Percentiles rank a stretch among this genome's conserved stretches.
These are phyloP conservation scores for Oryza meridionalis DNA, from an alignment of 176 grass and related monocot genomes.

Conservation along the genomic window DNA sequence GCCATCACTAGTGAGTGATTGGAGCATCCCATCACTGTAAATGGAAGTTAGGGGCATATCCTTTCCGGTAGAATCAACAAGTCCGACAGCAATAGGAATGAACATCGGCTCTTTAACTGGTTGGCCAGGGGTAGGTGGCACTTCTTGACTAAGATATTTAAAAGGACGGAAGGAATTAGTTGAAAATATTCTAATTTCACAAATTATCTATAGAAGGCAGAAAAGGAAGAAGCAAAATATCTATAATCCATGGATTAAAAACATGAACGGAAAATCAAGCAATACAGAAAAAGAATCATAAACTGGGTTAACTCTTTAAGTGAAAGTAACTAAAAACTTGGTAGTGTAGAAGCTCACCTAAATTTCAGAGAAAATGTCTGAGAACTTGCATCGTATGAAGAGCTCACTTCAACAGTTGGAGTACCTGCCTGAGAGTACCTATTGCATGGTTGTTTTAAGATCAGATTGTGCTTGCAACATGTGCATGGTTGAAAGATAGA, in stretches of 20 bases:
- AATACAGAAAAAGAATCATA: constrained; percentile 15
- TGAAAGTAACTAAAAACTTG: constrained; percentile 8
- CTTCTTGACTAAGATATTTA: constrained; percentile 72
- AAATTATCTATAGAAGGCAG: neutral
- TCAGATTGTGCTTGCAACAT: constrained; percentile 24
- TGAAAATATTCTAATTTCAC: constrained; percentile 24
- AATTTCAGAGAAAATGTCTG: constrained; percentile 79
- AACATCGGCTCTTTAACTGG: constrained; percentile 84
- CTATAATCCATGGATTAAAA: neutral
- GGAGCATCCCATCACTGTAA: constrained; percentile 66
- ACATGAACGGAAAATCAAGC: neutral
- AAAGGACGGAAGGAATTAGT: constrained; percentile 25
- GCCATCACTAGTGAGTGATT: constrained; percentile 51
- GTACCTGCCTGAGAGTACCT: constrained; percentile 99
- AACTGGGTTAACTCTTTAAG: neutral
- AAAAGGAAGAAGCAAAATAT: constrained; percentile 19
- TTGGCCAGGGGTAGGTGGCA: constrained; percentile 85
- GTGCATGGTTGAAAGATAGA: constrained; percentile 10
- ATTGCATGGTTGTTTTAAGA: constrained; percentile 31
- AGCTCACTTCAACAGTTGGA: constrained; percentile 67
- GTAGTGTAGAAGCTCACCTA: constrained; percentile 54
- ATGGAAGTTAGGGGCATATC: constrained; percentile 82
- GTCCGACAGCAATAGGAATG: constrained; percentile 85
- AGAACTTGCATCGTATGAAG: constrained; percentile 74
- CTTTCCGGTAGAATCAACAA: constrained; percentile 87